A percentile compares a stretch with the other conserved stretches of the same genome.
phyloP scores from a whole-genome alignment of 495 filamentous ascomycete species.

The Apodospora peruviana region DNA sequence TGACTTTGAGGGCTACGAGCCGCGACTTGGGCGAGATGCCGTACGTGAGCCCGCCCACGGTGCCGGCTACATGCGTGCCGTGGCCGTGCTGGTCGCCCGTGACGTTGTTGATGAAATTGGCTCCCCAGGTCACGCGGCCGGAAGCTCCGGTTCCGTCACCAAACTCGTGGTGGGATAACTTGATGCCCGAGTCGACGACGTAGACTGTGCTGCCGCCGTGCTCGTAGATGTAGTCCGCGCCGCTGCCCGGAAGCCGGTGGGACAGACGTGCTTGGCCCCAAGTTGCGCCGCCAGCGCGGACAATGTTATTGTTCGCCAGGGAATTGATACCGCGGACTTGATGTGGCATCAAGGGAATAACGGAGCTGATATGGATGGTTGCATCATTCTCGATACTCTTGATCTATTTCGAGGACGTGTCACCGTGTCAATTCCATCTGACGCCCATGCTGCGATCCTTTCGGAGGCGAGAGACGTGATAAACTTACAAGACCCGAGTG shows the following conservation, averaged over 20 bases:
- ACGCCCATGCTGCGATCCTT: neutral
- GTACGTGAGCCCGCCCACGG: constrained; percentile 51
- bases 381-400: constrained; percentile 6
- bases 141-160: constrained; percentile 14
- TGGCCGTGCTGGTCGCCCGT: constrained; percentile 41
- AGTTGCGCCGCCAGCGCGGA: constrained; percentile 22
- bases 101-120: constrained; percentile 1
- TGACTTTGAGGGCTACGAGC: constrained; percentile 60
- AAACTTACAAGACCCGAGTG: constrained; percentile 1
- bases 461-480: neutral
- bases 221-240: constrained; percentile 53
- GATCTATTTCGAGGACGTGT: constrained; percentile 2
- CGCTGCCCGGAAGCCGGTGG: constrained; percentile 30
- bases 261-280: constrained; percentile 57
- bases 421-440: neutral
- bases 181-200: constrained; percentile 53
- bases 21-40: constrained; percentile 56
- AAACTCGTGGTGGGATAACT: constrained; percentile 46
- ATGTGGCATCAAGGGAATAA: neutral
- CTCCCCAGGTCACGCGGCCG: constrained; percentile 11
- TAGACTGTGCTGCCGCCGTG: constrained; percentile 46
- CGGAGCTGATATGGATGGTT: neutral
- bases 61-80: constrained; percentile 61
- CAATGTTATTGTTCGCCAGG: neutral
- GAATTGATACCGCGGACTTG: neutral